Evolutionary conservation across 352 stramenopile genomes (phyloP).

Genomic region (Achlya hypogyna): DNA sequence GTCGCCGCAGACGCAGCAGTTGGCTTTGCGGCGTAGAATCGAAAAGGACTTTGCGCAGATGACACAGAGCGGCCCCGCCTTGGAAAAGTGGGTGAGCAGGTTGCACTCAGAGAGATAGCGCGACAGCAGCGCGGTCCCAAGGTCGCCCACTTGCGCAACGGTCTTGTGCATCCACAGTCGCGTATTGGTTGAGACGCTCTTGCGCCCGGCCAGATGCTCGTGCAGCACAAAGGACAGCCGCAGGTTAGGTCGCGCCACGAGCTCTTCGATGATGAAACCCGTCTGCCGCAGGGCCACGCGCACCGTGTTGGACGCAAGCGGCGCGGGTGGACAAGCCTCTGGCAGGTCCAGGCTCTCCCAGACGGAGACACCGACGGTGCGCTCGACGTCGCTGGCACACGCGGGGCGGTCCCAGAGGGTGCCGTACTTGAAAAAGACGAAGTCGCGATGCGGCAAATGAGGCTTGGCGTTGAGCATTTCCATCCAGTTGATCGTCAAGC

Average conservation of each 20-base stretch:
- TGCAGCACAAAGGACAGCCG: slow-evolving; percentile 65
- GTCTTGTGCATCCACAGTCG: slow-evolving; percentile 75
- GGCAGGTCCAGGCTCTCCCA: slow-evolving; percentile 75
- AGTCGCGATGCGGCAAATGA: slow-evolving; percentile 53
- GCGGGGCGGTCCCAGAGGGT: background rate
- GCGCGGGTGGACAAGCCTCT: slow-evolving; percentile 57
- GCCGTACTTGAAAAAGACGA: slow-evolving; percentile 67
- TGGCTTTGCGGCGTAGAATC: slow-evolving; percentile 67
- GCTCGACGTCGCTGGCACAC: background rate
- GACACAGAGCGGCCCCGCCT: background rate
- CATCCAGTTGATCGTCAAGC: slow-evolving; percentile 54
- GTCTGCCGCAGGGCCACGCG: slow-evolving; percentile 62
- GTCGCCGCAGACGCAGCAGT: slow-evolving; percentile 71
- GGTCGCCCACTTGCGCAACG: slow-evolving; percentile 49
- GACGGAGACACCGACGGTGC: slow-evolving; percentile 46
- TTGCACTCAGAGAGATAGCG: slow-evolving; percentile 47
- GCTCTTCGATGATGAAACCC: slow-evolving; percentile 69
- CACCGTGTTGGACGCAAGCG: slow-evolving; percentile 59
- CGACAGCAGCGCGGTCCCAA: slow-evolving; percentile 50
- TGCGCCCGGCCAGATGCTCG: slow-evolving; percentile 51
- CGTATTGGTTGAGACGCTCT: slow-evolving; percentile 53
- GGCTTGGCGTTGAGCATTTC: slow-evolving; percentile 49
- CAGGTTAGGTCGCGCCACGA: slow-evolving; percentile 37
- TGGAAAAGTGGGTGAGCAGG: slow-evolving; percentile 60
- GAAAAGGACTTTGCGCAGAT: slow-evolving; percentile 66